Conservation (phyloP, 768 basidiomycete genomes). For the Tylopilus sp. region DNA sequence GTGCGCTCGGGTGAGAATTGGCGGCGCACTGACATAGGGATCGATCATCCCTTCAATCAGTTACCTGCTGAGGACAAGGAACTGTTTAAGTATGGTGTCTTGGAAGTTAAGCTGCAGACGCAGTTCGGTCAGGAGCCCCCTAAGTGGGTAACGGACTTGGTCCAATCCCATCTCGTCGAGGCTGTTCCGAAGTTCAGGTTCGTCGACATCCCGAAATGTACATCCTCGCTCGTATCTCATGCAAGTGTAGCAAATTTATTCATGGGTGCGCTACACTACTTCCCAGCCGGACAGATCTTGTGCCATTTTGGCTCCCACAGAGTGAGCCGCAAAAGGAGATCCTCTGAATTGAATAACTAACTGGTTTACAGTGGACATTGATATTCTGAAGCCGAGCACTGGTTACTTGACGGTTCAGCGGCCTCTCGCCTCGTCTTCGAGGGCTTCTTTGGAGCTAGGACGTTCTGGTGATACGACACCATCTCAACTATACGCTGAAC, state of each 20-base stretch:
- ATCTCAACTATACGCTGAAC: conserved; percentile 67
- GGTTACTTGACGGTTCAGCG: conserved; percentile 77
- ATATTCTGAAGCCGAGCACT: conserved; percentile 91
- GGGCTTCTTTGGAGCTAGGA: conserved; percentile 42
- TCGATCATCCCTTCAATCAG: conserved; percentile 87
- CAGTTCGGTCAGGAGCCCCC: conserved; percentile 95
- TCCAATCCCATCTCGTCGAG: conserved; percentile 92
- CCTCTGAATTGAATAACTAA: background rate
- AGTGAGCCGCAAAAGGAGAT: conserved; percentile 45
- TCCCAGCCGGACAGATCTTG: conserved; percentile 89
- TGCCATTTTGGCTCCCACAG: conserved; percentile 98
- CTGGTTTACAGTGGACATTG: conserved; percentile 71
- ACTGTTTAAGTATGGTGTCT: conserved; percentile 92
- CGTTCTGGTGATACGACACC: conserved; percentile 45
- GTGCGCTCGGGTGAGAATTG: conserved; percentile 83
- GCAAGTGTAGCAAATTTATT: conserved; percentile 73
- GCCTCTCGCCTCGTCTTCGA: conserved; percentile 49
- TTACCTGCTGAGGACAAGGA: conserved; percentile 78
- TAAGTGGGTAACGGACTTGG: conserved; percentile 94
- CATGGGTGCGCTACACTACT: conserved; percentile 94
- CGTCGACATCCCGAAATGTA: conserved; percentile 14
- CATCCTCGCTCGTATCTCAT: conserved; percentile 3
- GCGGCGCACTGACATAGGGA: conserved; percentile 91
- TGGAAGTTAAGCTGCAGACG: conserved; percentile 97
- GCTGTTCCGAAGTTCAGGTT: conserved; percentile 97